These are phyloP conservation scores for Benincasa hispida DNA, from an alignment of 306 rosid genomes.

Conservation along the genomic window DNA sequence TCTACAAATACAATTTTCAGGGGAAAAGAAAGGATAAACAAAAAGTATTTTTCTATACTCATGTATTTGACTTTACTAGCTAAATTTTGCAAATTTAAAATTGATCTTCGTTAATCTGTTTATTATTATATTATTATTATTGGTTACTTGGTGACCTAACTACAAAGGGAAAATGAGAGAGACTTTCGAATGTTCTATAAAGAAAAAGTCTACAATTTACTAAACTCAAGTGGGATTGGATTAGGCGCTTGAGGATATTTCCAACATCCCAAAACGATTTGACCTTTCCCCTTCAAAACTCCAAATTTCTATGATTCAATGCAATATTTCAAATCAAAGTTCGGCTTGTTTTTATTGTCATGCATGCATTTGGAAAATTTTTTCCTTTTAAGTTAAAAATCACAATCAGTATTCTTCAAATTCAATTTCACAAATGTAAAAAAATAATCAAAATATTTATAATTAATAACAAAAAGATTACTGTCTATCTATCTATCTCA, in stretches of 20 bases:
- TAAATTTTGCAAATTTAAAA: no score
- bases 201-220: not conserved
- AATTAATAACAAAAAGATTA: no score
- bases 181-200: not conserved
- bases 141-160: not conserved
- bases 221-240: not conserved
- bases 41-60: no score
- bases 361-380: not conserved
- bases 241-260: not conserved
- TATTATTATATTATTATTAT: no score
- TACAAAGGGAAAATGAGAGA: conserved; percentile 5
- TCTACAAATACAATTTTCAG: no score
- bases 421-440: no score
- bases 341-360: not conserved
- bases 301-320: not conserved
- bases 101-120: no score
- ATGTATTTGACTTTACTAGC: not conserved
- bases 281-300: not conserved
- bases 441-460: no score
- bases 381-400: not conserved
- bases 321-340: conserved; percentile 4
- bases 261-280: not conserved
- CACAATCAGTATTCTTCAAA: not conserved
- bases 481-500: no score
- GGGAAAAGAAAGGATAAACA: no score